Percentiles rank a stretch among this genome's conserved stretches.
These are phyloP conservation scores for Penicillium sp. DNA, from an alignment of 2,329 filamentous ascomycete genomes.

Conservation along the genomic window DNA sequence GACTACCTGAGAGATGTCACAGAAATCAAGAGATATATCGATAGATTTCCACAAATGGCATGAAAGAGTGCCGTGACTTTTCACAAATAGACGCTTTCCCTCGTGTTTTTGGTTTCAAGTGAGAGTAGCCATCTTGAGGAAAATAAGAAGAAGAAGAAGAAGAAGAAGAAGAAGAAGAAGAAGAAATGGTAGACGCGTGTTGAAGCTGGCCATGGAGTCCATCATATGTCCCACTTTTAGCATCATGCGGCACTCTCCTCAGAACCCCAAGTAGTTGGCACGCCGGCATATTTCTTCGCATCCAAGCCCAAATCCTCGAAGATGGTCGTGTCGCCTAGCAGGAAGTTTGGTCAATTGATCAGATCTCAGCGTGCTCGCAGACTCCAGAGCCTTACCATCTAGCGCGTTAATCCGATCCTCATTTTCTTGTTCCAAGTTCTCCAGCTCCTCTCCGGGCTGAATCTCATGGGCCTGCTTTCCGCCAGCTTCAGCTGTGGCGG, in stretches of 20 bases:
- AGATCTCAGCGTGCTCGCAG: background rate
- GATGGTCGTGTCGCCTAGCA: conserved; percentile 58
- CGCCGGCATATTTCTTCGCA: conserved; percentile 64
- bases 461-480: conserved; percentile 58
- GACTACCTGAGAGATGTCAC: background rate
- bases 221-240: background rate
- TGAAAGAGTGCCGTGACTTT: background rate
- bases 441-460: conserved; percentile 68
- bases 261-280: conserved; percentile 61
- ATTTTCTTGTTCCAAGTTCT: conserved; percentile 75
- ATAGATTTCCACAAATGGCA: background rate
- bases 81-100: background rate
- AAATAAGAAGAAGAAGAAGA: background rate
- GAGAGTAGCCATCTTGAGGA: background rate
- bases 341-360: conserved; percentile 4
- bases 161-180: no score
- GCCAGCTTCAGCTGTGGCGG: conserved; percentile 34
- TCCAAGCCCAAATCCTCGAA: conserved; percentile 61
- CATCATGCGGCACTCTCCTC: background rate
- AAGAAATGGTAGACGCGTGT: background rate
- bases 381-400: conserved; percentile 44
- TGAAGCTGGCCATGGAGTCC: background rate
- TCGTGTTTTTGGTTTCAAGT: background rate
- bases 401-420: conserved; percentile 64
- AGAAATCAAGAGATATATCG: background rate